Conservation (phyloP, 2,329 filamentous ascomycete species). For the Aphanoascus verrucosus region DNA sequence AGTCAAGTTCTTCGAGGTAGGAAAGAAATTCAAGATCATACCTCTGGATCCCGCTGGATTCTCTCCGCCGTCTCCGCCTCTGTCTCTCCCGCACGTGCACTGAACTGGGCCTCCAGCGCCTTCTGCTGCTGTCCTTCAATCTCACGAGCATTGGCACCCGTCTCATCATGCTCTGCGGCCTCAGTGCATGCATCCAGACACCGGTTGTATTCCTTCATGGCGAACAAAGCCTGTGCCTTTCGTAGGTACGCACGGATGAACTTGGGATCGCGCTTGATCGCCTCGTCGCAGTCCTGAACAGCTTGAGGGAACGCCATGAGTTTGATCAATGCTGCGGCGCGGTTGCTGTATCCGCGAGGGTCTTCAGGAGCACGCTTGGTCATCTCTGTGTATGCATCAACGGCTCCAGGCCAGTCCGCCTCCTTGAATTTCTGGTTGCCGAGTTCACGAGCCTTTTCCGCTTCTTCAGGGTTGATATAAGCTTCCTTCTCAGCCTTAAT, state of each 20-base stretch:
- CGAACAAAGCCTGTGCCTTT: slow-evolving; percentile 89
- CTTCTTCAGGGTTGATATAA: slow-evolving; percentile 83
- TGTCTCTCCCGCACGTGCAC: slow-evolving; percentile 82
- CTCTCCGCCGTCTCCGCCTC: slow-evolving; percentile 92
- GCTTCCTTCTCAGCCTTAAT: slow-evolving; percentile 61
- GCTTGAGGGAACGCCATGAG: slow-evolving; percentile 90
- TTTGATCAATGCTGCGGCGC: slow-evolving; percentile 93
- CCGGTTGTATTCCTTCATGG: slow-evolving; percentile 97
- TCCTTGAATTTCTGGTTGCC: slow-evolving; percentile 98
- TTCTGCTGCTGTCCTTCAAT: slow-evolving; percentile 93
- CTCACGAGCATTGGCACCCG: slow-evolving; percentile 74
- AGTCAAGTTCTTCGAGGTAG: not conserved
- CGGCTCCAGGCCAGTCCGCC: slow-evolving; percentile 85
- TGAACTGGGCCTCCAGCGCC: slow-evolving; percentile 80
- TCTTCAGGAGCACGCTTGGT: slow-evolving; percentile 89
- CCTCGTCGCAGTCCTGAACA: slow-evolving; percentile 80
- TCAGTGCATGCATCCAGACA: slow-evolving; percentile 81
- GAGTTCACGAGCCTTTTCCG: slow-evolving; percentile 87
- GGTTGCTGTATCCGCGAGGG: slow-evolving; percentile 91
- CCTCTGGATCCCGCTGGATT: slow-evolving; percentile 81
- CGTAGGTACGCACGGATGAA: slow-evolving; percentile 95
- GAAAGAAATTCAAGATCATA: slow-evolving; percentile 37
- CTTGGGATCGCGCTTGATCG: slow-evolving; percentile 78
- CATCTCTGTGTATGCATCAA: slow-evolving; percentile 93
- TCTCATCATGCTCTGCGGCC: slow-evolving; percentile 64